Evolutionary conservation across 352 stramenopile species (phyloP).

Genomic region (Globisporangium takayamanum): DNA sequence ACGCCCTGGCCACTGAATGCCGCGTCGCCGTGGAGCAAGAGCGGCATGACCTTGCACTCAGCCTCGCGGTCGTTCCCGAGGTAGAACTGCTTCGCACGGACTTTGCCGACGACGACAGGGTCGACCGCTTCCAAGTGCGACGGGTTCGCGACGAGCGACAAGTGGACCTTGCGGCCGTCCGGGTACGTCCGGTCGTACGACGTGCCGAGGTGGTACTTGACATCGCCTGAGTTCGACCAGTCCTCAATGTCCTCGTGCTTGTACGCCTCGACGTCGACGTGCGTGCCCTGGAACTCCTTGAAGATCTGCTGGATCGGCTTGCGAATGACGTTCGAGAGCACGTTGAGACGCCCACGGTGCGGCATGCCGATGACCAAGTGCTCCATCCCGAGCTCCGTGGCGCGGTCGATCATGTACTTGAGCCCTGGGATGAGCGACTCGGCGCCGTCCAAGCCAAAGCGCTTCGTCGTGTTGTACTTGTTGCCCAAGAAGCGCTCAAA

Average conservation of each 20-base stretch:
- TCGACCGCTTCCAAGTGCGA: slow-evolving; percentile 97
- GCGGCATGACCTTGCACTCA: slow-evolving; percentile 86
- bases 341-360: slow-evolving; percentile 95
- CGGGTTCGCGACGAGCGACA: slow-evolving; percentile 96
- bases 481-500: slow-evolving; percentile 97
- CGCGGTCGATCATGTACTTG: slow-evolving; percentile 95
- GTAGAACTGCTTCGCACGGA: slow-evolving; percentile 96
- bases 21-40: slow-evolving; percentile 96
- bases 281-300: slow-evolving; percentile 94
- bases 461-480: slow-evolving; percentile 99
- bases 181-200: slow-evolving; percentile 95
- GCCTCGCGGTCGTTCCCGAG: slow-evolving; percentile 86
- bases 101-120: slow-evolving; percentile 94
- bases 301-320: slow-evolving; percentile 98
- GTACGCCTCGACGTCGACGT: slow-evolving; percentile 92
- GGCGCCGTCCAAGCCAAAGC: slow-evolving; percentile 96
- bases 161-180: slow-evolving; percentile 91
- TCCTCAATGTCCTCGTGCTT: slow-evolving; percentile 65
- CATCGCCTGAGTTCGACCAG: slow-evolving; percentile 93
- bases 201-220: slow-evolving; percentile 99
- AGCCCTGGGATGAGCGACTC: slow-evolving; percentile 94
- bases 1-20: slow-evolving; percentile 95
- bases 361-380: slow-evolving; percentile 98
- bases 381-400: slow-evolving; percentile 92
- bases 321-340: slow-evolving; percentile 97